Percentiles rank a stretch among this genome's conserved stretches.
phyloP scores from a whole-genome alignment of 2,329 filamentous ascomycete species.

The Pezicula radicicola region DNA sequence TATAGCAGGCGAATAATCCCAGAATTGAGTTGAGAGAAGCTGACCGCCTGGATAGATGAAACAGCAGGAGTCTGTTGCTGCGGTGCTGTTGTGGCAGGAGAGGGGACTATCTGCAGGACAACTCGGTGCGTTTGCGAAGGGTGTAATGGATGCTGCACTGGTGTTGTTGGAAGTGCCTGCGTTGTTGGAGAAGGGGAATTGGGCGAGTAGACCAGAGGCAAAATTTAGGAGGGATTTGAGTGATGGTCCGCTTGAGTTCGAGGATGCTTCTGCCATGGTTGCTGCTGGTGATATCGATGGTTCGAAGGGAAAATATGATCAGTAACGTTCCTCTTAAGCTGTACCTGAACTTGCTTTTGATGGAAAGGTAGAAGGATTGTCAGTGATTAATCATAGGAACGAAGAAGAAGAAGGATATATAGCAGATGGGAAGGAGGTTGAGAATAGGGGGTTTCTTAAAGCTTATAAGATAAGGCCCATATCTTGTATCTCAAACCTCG shows the following conservation, averaged over 20 bases:
- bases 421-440: not conserved
- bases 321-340: no score
- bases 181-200: conserved; percentile 15
- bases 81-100: conserved; percentile 61
- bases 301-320: no score
- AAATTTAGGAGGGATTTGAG: conserved; percentile 20
- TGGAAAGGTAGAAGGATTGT: not conserved
- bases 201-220: conserved; percentile 18
- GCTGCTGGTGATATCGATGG: not conserved
- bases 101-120: conserved; percentile 31
- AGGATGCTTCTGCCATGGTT: not conserved
- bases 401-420: not conserved
- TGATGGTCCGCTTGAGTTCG: conserved; percentile 11
- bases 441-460: not conserved
- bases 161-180: not conserved
- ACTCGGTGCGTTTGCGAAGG: conserved; percentile 17
- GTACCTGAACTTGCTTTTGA: no score
- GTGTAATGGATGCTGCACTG: not conserved
- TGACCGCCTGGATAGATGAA: conserved; percentile 70
- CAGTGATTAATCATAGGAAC: no score
- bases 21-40: conserved; percentile 72
- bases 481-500: not conserved
- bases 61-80: conserved; percentile 62
- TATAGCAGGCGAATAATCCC: conserved; percentile 64
- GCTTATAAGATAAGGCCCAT: not conserved